Base-by-base conservation (phyloP, 2,329 filamentous ascomycete species). In the Cytospora piceae region DNA sequence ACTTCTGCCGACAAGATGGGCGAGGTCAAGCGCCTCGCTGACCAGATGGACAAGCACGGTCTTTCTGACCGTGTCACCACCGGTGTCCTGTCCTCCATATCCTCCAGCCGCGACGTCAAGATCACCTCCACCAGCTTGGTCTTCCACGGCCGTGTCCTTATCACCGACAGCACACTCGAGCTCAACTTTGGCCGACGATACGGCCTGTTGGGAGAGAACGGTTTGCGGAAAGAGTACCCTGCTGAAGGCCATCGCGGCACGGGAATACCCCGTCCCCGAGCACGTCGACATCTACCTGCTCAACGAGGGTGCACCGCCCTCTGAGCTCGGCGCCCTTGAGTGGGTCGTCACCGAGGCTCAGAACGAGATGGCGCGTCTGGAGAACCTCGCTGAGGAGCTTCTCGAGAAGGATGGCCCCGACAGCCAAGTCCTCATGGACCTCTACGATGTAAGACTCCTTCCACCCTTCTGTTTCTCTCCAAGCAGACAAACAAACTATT, bases 271-370 rank as follows among this genome's bases (percentile, higher is more conserved):
- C 69, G 92, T 99, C 76, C 96, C 95, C 68, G 91, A 97, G 32
- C 94, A 97, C 79, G 86, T 99, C 78, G 96, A 99, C 80, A 96
- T 99, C 80, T 99, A 99, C 82, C 89, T 99, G 55, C 85, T 99
- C 72, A 99, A 99, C 81, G 92, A 98, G 81, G 95, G 95, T 81
- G 95, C 95, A 56, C 93, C 94, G 68, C 91, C 92, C 61, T 92
- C 86, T 66, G 93, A 98, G 0, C 81, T 93, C 61, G 95, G 96
- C 75, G 95, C 95, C 71, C 85, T 99, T 66, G 94, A 98, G 76
- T 99, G 96, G 94, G 95, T 99, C 70, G 92, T 99, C 72, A 92
- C 82, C 70, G 93, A 99, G 84, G 95, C 95, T 39, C 90, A 98
- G 83, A 90, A 89, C 72, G 94, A 98, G 83, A 86, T 99, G 84